Conservation (phyloP, 768 basidiomycete species). For the Albatrellus ellisii region DNA sequence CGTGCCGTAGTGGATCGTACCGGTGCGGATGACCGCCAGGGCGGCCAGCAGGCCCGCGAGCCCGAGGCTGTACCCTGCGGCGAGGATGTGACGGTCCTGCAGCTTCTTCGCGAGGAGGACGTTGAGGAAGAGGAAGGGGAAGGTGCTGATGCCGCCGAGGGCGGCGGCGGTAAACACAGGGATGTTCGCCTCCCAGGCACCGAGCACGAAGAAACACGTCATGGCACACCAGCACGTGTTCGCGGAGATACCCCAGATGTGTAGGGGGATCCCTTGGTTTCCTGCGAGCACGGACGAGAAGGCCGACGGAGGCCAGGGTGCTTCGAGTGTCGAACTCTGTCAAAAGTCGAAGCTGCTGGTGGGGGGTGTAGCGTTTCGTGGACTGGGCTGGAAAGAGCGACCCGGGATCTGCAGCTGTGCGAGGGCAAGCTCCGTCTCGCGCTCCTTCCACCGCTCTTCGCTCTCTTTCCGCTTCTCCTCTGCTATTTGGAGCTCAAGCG, state of each 20-base stretch:
- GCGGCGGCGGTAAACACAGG: slow-evolving; percentile 23
- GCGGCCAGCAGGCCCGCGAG: slow-evolving; percentile 38
- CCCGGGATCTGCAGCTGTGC: background rate
- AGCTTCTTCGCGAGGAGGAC: slow-evolving; percentile 40
- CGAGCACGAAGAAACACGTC: slow-evolving; percentile 59
- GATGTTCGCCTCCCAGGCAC: background rate
- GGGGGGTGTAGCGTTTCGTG: too few species aligned
- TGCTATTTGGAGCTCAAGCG: background rate
- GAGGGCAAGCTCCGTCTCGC: background rate
- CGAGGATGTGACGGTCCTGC: slow-evolving; percentile 49
- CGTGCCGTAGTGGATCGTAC: slow-evolving; percentile 31
- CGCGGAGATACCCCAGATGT: slow-evolving; percentile 38
- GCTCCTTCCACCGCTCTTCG: background rate
- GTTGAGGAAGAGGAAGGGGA: slow-evolving; percentile 57
- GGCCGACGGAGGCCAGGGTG: background rate
- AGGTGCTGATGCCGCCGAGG: slow-evolving; percentile 44
- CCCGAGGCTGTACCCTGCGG: slow-evolving; percentile 37
- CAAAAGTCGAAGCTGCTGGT: too few species aligned
- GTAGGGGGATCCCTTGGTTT: slow-evolving; percentile 10
- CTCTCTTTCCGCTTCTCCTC: background rate
- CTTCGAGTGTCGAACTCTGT: background rate
- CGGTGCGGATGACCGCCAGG: slow-evolving; percentile 29
- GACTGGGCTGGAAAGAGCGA: too few species aligned
- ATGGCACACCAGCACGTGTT: slow-evolving; percentile 65
- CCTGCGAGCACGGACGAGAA: slow-evolving; percentile 7